Percentiles rank a stretch among this genome's conserved stretches.
Conservation (phyloP, 108 stramenopile genomes). For the Aurantiochytrium sp. region DNA sequence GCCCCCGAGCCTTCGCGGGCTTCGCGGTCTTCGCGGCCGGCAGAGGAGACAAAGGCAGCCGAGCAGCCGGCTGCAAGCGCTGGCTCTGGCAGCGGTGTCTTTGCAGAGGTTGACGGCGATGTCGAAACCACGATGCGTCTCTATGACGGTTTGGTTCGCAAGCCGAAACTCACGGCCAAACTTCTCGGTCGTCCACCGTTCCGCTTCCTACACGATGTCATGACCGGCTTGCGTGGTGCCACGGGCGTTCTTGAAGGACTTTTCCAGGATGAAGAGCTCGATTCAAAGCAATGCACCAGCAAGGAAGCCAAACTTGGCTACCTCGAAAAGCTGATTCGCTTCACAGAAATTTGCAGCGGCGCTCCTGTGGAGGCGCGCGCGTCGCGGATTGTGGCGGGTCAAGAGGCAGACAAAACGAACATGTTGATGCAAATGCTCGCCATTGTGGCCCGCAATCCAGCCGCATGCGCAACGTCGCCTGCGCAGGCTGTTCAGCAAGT, state of each 20-base stretch:
- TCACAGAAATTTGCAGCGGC: conserved; percentile 20
- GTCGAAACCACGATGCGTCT: conserved; percentile 28
- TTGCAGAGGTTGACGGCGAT: conserved; percentile 23
- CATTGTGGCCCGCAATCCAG: conserved; percentile 38
- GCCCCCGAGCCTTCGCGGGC: background rate
- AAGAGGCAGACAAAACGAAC: conserved; percentile 65
- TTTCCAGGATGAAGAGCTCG: conserved; percentile 36
- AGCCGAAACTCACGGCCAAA: conserved; percentile 68
- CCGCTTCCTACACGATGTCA: conserved; percentile 69
- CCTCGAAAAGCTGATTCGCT: conserved; percentile 12
- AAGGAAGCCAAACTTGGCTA: conserved; percentile 19
- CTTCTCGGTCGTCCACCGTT: conserved; percentile 70
- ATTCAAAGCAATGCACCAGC: conserved; percentile 1
- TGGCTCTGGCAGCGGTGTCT: background rate
- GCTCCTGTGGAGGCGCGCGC: conserved; percentile 50
- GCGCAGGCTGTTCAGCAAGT: background rate
- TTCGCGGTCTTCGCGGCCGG: background rate
- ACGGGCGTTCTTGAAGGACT: conserved; percentile 41
- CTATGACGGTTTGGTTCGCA: conserved; percentile 33
- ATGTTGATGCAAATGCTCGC: conserved; percentile 60
- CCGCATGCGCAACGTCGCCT: background rate
- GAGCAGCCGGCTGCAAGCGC: background rate
- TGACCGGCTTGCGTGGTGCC: conserved; percentile 45
- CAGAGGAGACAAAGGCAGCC: background rate
- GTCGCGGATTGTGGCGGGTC: conserved; percentile 60